Evolutionary conservation across 257 asterid genomes (phyloP).

Genomic region (Plectranthus barbatus): DNA sequence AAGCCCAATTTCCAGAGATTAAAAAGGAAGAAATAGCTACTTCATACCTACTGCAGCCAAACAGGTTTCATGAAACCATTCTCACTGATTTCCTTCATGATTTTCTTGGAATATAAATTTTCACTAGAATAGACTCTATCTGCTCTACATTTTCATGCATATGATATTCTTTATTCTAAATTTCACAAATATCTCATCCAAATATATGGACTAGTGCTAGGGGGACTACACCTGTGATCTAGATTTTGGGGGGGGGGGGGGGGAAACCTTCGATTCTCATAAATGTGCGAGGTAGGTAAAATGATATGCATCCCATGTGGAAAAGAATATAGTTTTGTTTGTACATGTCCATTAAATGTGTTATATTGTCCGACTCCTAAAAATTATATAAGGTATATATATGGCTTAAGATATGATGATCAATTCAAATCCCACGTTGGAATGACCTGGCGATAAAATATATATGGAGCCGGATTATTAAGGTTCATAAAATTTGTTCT

Average conservation of each 20-base stretch:
- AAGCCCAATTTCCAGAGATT: slow-evolving; percentile 75
- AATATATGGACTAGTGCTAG: background rate
- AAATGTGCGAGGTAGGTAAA: background rate
- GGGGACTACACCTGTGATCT: no score
- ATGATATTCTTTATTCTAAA: background rate
- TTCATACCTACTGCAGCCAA: background rate
- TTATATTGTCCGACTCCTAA: background rate
- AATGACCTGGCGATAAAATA: background rate
- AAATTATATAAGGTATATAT: background rate
- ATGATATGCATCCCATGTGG: background rate
- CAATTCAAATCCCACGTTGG: background rate
- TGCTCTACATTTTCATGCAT: background rate
- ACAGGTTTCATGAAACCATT: slow-evolving; percentile 17
- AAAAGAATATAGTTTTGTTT: background rate
- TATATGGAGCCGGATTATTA: background rate
- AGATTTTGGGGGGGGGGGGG: no score
- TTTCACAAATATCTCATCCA: background rate
- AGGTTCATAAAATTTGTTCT: background rate
- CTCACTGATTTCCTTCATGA: background rate
- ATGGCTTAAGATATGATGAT: background rate
- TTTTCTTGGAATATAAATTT: background rate
- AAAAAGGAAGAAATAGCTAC: slow-evolving; percentile 47
- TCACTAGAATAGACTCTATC: background rate
- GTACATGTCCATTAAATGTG: background rate
- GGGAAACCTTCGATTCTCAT: no score